Evolutionary conservation across 2,329 filamentous ascomycete species (phyloP).

Genomic region (Xylaria arbuscula): DNA sequence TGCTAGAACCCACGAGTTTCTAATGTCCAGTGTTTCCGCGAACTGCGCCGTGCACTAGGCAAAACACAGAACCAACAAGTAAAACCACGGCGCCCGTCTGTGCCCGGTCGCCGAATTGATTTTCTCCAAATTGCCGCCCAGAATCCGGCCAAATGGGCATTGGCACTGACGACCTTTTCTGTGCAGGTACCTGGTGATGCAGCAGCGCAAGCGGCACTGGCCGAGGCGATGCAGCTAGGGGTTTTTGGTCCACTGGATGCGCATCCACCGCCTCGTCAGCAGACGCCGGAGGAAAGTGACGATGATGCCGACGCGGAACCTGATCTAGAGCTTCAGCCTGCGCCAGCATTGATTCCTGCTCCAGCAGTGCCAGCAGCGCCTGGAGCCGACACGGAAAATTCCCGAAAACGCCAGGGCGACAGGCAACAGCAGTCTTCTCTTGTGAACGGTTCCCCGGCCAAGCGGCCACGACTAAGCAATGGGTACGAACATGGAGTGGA

Average conservation of each 20-base stretch:
- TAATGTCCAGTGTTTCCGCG: conserved; percentile 29
- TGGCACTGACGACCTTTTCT: conserved; percentile 56
- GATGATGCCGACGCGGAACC: conserved; percentile 47
- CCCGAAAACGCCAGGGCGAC: conserved; percentile 64
- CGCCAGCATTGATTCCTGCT: conserved; percentile 48
- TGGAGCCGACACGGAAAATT: conserved; percentile 56
- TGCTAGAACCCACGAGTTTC: conserved; percentile 30
- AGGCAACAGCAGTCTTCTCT: conserved; percentile 57
- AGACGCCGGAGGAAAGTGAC: conserved; percentile 51
- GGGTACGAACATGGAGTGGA: conserved; percentile 68
- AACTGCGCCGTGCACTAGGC: conserved; percentile 40
- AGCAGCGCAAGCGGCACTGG: conserved; percentile 55
- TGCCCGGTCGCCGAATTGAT: conserved; percentile 42
- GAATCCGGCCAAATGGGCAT: conserved; percentile 50
- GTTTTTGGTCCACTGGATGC: conserved; percentile 67
- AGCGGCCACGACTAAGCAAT: conserved; percentile 71
- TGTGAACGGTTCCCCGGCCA: conserved; percentile 67
- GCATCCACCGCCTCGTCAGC: conserved; percentile 54
- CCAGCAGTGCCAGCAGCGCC: conserved; percentile 40
- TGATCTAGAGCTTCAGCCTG: conserved; percentile 49
- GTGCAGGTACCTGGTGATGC: conserved; percentile 63
- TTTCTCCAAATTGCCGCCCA: conserved; percentile 43
- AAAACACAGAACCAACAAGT: conserved; percentile 40
- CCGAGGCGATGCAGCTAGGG: conserved; percentile 61
- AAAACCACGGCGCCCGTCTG: conserved; percentile 30